A percentile compares a stretch with the other conserved stretches of the same genome.
Conservation (phyloP, 306 rosid species). For the Vigna reflexopilosa region DNA sequence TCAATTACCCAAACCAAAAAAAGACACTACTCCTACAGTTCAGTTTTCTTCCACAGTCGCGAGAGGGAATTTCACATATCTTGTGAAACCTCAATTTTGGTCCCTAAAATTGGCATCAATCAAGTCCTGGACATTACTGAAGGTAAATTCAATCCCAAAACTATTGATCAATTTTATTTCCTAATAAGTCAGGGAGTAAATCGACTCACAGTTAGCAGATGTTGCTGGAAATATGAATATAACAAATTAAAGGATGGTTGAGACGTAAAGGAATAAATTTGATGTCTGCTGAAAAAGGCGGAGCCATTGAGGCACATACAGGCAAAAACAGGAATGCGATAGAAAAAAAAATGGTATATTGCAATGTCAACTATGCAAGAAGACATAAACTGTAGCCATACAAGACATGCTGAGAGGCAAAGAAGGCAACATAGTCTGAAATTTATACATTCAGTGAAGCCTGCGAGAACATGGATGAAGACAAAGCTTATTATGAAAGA, state of each 20-base stretch:
- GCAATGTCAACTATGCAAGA: background rate
- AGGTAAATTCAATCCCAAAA: background rate
- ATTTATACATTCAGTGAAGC: conserved; percentile 34
- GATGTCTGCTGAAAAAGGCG: background rate
- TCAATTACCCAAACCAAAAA: background rate
- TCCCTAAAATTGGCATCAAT: background rate
- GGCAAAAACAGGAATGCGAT: background rate
- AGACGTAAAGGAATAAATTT: background rate
- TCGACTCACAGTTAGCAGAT: too few relatives aligned
- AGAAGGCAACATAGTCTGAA: background rate
- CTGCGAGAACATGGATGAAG: conserved; percentile 2
- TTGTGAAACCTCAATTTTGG: background rate
- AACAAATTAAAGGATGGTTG: background rate
- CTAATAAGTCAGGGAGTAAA: background rate
- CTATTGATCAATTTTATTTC: background rate
- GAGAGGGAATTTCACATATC: background rate
- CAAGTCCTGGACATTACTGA: background rate
- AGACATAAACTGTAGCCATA: conserved; percentile 31
- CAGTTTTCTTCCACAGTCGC: background rate
- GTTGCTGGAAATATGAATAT: background rate
- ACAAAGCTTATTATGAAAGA: conserved; percentile 11
- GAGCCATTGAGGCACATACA: too few relatives aligned
- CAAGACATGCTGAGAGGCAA: conserved; percentile 2
- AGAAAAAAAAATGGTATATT: background rate
- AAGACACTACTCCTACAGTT: background rate